phyloP scores from a whole-genome alignment of 2,329 filamentous ascomycete genomes.

The Sarocladium brachiariae region DNA sequence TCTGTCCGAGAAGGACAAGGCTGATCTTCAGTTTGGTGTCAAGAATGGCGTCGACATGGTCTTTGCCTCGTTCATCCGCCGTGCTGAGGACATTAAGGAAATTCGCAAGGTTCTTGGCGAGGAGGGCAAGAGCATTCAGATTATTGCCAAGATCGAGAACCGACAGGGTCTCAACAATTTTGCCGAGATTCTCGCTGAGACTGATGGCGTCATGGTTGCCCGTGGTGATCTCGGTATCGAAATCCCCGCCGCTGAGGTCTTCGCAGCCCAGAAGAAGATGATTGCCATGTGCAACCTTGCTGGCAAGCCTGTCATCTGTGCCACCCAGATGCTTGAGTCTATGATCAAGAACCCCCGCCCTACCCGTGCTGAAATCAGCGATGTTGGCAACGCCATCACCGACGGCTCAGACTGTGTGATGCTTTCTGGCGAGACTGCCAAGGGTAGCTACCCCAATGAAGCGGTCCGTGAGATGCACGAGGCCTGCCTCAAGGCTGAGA shows the following conservation, averaged over 20 bases:
- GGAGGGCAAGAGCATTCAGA: conserved; percentile 93
- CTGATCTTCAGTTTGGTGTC: conserved; percentile 88
- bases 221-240: conserved; percentile 95
- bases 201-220: conserved; percentile 99
- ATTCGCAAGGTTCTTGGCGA: conserved; percentile 89
- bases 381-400: conserved; percentile 95
- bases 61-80: conserved; percentile 97
- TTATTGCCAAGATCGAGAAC: conserved; percentile 99
- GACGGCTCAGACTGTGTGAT: conserved; percentile 99
- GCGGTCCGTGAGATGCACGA: conserved; percentile 98
- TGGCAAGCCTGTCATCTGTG: conserved; percentile 97
- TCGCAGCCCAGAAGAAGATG: conserved; percentile 99
- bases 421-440: conserved; percentile 98
- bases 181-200: conserved; percentile 89
- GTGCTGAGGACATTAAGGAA: conserved; percentile 83
- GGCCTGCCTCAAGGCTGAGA: conserved; percentile 92
- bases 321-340: conserved; percentile 98
- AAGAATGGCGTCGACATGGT: conserved; percentile 99
- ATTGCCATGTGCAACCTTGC: conserved; percentile 99
- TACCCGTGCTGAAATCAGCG: conserved; percentile 95
- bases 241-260: conserved; percentile 96
- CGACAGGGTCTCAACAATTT: conserved; percentile 99
- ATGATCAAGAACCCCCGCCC: conserved; percentile 99
- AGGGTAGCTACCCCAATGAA: conserved; percentile 89
- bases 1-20: conserved; percentile 96